phyloP scores from a whole-genome alignment of 2,329 filamentous ascomycete species.

The Trichoderma hamatum region DNA sequence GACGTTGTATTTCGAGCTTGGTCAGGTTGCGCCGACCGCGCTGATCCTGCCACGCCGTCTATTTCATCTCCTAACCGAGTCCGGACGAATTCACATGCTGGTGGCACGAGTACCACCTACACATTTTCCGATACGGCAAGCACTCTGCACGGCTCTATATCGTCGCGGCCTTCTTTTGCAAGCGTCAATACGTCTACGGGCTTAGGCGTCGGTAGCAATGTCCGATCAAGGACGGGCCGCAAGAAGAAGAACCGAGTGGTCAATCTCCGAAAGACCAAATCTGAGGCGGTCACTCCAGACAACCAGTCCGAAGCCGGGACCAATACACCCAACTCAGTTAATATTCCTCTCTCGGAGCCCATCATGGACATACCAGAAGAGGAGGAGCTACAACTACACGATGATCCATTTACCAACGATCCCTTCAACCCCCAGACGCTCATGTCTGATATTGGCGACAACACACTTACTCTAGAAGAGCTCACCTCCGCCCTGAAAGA shows the following conservation, averaged over 20 bases:
- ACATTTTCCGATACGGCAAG: slow-evolving; percentile 75
- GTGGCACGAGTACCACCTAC: slow-evolving; percentile 65
- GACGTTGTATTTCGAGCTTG: slow-evolving; percentile 92
- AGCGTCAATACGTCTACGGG: slow-evolving; percentile 65
- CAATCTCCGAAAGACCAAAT: slow-evolving; percentile 70
- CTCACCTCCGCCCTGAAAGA: slow-evolving; percentile 32
- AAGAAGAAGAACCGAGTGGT: slow-evolving; percentile 86
- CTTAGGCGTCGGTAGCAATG: slow-evolving; percentile 63
- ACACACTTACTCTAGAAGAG: slow-evolving; percentile 32
- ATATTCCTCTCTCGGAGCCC: slow-evolving; percentile 64
- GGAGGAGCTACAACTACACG: slow-evolving; percentile 57
- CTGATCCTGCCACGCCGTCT: slow-evolving; percentile 58
- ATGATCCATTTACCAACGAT: slow-evolving; percentile 34
- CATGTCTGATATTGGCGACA: slow-evolving; percentile 32
- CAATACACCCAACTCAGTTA: slow-evolving; percentile 55
- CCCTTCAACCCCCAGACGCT: slow-evolving; percentile 37
- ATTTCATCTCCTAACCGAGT: slow-evolving; percentile 57
- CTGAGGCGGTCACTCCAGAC: slow-evolving; percentile 56
- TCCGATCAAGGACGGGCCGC: slow-evolving; percentile 64
- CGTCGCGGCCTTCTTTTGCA: slow-evolving; percentile 69
- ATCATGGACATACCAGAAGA: slow-evolving; percentile 64
- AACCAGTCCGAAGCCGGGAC: slow-evolving; percentile 53
- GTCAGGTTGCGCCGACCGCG: slow-evolving; percentile 75
- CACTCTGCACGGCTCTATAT: slow-evolving; percentile 61
- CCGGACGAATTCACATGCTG: slow-evolving; percentile 64